Evolutionary conservation across 2,329 filamentous ascomycete species (phyloP), one percentile per base, ranked within the genome.

Genomic region (Pestalotiopsis sp.): DNA sequence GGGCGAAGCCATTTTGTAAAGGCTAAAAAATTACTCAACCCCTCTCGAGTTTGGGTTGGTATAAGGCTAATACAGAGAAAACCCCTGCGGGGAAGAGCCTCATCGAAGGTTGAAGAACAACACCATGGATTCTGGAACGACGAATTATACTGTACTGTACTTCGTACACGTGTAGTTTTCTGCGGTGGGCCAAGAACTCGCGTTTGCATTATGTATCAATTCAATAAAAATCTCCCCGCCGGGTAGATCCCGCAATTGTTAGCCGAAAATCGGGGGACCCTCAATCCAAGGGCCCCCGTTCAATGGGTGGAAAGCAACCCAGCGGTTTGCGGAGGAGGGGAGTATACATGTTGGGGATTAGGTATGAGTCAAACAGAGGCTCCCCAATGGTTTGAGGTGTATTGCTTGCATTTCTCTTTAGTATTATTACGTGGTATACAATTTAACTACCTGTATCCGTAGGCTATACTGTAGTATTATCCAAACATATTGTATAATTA

Each of bases 211-310:
- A n/a, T n/a, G n/a, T n/a, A n/a, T n/a, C n/a, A n/a, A n/a, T n/a
- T n/a, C n/a, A n/a, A n/a, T n/a, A n/a, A n/a, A n/a, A n/a, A 9
- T 36, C 31, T 36, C 31, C 31, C 31, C 38, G 25, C 38, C 61
- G 61, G 61, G 61, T 49, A 64, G 61, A 64, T 64, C 61, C 61
- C 61, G 61, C 61, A 45, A 40, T 40, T 17, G 23, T 64, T 64
- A 64, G 61, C 61, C 61, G 41, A 64, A 45, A 25, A 52, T 64
- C 41, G 61, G 61, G 38, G 17, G 31, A 31, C 31, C 31, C 31
- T 31, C 31, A 31, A 6, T 31, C 14, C 31, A 9, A 25, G n/a
- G 61, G 27, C 1, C 27, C 27, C 27, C 27, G 27, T 31, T n/a
- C n/a, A n/a, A n/a, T n/a, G n/a, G n/a, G n/a, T n/a, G n/a, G n/a